Evolutionary conservation across 1,284 basidiomycete genomes (phyloP).

Genomic region (Microbotryomycetes sp.): DNA sequence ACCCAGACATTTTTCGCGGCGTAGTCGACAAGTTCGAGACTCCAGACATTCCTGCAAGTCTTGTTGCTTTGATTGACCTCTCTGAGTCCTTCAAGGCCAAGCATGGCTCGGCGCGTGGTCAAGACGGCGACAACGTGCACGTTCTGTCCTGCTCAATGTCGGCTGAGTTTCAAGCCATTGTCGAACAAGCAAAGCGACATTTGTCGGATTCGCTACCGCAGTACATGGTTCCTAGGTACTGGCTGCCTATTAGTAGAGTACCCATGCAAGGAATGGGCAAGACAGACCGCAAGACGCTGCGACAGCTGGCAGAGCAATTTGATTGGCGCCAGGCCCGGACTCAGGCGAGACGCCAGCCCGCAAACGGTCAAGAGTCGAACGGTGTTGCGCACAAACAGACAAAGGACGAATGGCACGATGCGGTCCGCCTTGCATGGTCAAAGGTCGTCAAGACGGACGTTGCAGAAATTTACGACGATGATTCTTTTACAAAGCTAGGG

Average conservation of each 20-base stretch:
- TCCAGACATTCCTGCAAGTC: slow-evolving; percentile 10
- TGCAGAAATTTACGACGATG: slow-evolving; percentile 15
- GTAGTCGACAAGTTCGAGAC: slow-evolving; percentile 33
- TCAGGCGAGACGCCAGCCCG: background rate
- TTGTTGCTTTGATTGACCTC: slow-evolving; percentile 29
- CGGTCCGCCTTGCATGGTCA: slow-evolving; percentile 23
- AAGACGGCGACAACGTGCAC: background rate
- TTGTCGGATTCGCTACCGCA: slow-evolving; percentile 20
- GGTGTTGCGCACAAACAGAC: background rate
- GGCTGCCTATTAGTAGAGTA: slow-evolving; percentile 28
- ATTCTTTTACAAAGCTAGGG: slow-evolving; percentile 31
- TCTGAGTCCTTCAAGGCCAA: slow-evolving; percentile 1
- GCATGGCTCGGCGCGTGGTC: background rate
- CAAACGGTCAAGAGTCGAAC: background rate
- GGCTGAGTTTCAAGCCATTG: slow-evolving; percentile 9
- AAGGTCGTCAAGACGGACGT: slow-evolving; percentile 15
- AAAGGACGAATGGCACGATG: slow-evolving; percentile 5
- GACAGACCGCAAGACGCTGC: slow-evolving; percentile 28
- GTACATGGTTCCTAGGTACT: slow-evolving; percentile 33
- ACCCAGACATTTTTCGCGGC: slow-evolving; percentile 15
- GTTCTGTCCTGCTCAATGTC: slow-evolving; percentile 1
- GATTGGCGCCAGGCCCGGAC: slow-evolving; percentile 9
- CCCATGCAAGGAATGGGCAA: slow-evolving; percentile 34
- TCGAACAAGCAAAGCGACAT: slow-evolving; percentile 9
- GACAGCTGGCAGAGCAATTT: slow-evolving; percentile 7